Percentiles rank a stretch among this genome's conserved stretches.
Conservation (phyloP, 768 basidiomycete species). For the Mycena sanguinolenta region DNA sequence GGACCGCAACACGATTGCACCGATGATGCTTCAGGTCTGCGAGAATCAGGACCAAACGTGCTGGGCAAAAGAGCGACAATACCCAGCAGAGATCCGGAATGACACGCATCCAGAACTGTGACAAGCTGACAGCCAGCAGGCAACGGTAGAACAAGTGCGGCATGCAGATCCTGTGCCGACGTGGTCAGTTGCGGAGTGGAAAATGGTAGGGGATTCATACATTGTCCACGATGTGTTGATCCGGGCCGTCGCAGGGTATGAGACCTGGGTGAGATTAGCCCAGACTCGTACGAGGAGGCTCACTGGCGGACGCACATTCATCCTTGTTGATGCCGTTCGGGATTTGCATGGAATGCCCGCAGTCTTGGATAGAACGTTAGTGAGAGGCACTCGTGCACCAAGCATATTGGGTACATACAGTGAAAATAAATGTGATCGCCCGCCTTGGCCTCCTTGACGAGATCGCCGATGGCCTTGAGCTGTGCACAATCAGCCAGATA, state of each 20-base stretch:
- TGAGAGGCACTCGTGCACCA: no score
- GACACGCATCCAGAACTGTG: conserved; percentile 19
- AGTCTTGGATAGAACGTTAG: not conserved
- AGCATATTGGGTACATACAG: not conserved
- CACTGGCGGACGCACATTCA: not conserved
- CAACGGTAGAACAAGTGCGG: conserved; percentile 4
- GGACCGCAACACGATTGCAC: conserved; percentile 12
- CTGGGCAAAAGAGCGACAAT: not conserved
- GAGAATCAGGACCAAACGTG: not conserved
- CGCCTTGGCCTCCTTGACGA: conserved; percentile 16
- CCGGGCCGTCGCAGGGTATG: conserved; percentile 13
- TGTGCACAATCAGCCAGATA: not conserved
- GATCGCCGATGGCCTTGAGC: conserved; percentile 14
- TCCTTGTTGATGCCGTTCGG: conserved; percentile 1
- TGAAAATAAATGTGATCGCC: conserved; percentile 14
- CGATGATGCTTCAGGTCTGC: conserved; percentile 12
- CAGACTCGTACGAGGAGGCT: not conserved
- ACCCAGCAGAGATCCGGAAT: conserved; percentile 25
- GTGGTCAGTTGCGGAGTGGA: not conserved
- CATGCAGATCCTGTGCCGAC: conserved; percentile 5
- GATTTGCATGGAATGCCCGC: conserved; percentile 16
- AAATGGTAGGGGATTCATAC: not conserved
- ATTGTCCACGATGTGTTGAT: conserved; percentile 13
- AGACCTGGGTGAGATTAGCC: not conserved
- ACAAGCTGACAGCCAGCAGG: conserved; percentile 15